Base-by-base conservation (phyloP, 306 rosid species). In the Castanopsis chinensis region DNA sequence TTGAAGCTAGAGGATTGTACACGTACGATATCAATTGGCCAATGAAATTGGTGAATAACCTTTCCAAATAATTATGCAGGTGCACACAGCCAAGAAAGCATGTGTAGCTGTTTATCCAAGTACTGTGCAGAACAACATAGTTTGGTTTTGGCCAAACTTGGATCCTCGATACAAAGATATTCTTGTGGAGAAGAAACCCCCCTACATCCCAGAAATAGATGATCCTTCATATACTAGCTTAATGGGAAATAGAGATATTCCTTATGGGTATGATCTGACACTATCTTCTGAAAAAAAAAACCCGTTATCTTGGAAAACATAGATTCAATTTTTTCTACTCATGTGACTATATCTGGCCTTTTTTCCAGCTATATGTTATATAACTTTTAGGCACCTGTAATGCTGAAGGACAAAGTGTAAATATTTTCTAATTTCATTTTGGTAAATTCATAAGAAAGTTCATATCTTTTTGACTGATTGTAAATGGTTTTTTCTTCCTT, bases 121-220 rank as follows among this genome's bases (percentile, higher is more conserved):
- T 73, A 85, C 83, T 2, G 92, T 91, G 87, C 98, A 92, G 86
- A 85, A 90, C 75, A 86, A 82, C 73, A 88, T 92, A 37, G 78
- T 95, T 51, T 92, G 97, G 98, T 92, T 95, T 81, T 95, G 99
- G 99, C 99, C 98, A 53, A 92, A 81, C 76, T 57, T 83, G 28
- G 94, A 95, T 82, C 94, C 98, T 84, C 92, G 88, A 70, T 90
- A 86, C 85, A 85, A 87, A 86, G 98, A 90, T 52, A 88, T 94
- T 82, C 85, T 89, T 49, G 41, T 69, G 64, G 77, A 81, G 76
- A 86, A 87, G 71, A 90, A 45, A 12, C 95, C 97, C 6, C 97
- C 97, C 32, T 86, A 69, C 83, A 81, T 94, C 5, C 83, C 92
- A 19, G 91, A 94, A 82, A 18, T 95, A 13, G 97, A 91, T 74